Evolutionary conservation across 2,329 filamentous ascomycete species (phyloP).

Genomic region (Colletotrichum filicis): DNA sequence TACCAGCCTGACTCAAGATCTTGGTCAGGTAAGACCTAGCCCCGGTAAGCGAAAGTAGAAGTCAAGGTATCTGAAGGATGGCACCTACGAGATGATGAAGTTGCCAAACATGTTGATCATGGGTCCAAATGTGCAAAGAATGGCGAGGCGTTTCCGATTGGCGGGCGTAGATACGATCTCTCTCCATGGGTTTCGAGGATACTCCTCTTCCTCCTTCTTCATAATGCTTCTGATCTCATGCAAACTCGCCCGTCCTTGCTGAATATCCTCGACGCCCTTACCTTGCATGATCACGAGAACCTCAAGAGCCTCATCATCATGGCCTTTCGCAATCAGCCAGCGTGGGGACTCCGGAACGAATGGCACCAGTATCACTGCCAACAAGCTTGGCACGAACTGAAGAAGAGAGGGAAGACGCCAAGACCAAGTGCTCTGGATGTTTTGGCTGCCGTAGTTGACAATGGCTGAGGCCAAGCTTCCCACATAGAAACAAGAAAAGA

Average conservation of each 20-base stretch:
- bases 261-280: slow-evolving; percentile 46
- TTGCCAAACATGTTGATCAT: slow-evolving; percentile 45
- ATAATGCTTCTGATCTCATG: slow-evolving; percentile 40
- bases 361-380: slow-evolving; percentile 36
- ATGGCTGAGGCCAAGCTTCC: slow-evolving; percentile 43
- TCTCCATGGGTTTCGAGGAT: slow-evolving; percentile 41
- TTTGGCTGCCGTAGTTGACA: slow-evolving; percentile 45
- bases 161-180: slow-evolving; percentile 40
- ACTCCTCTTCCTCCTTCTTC: slow-evolving; percentile 38
- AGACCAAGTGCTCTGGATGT: slow-evolving; percentile 47
- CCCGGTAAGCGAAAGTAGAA: background rate
- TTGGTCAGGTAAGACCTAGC: slow-evolving; percentile 42
- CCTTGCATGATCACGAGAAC: slow-evolving; percentile 54
- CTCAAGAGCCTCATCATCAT: slow-evolving; percentile 42
- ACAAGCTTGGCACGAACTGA: slow-evolving; percentile 45
- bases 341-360: slow-evolving; percentile 42
- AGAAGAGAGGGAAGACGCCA: slow-evolving; percentile 49
- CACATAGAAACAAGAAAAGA: slow-evolving; percentile 42
- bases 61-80: background rate
- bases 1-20: slow-evolving; percentile 44
- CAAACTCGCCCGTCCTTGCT: slow-evolving; percentile 21
- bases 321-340: slow-evolving; percentile 47
- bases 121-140: slow-evolving; percentile 40
- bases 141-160: slow-evolving; percentile 40
- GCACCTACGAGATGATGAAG: slow-evolving; percentile 43